Evolutionary conservation across 2,329 filamentous ascomycete species (phyloP), one percentile per base, ranked within the genome.

Genomic region (Thelonectria olida): DNA sequence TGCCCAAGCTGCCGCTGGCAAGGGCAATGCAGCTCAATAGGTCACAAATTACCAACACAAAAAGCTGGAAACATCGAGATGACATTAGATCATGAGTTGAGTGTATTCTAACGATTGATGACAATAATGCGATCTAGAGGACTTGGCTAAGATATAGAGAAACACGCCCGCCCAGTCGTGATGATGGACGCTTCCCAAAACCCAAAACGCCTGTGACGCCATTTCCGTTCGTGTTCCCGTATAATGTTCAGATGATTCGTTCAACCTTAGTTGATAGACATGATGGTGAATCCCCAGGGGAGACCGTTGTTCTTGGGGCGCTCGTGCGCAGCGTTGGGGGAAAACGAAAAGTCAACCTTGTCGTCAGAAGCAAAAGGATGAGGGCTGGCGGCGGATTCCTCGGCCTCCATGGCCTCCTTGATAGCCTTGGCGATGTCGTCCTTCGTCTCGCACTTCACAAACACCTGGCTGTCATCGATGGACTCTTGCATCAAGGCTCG

Each of bases 1-100:
- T 34, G 80, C 82, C 4, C 84, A 87, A 67, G 79, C 79, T 13
- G 76, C 73, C 19, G 72, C 68, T 47, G 68, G 54, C 70, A 70
- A 80, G 67, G 75, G 68, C 22, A 70, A 74, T 51, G 67, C 74
- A 57, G 63, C 63, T 38, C 36, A 66, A 57, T 67, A 66, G 63
- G 48, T 34, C 12, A 22, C 44, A 27, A 58, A 52, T 27, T 22
- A 25, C 20, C 57, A 57, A 2, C 42, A 25, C 20, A 59, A 57
- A 2, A 48, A 53, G 56, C 44, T 28, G 53, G 17, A 50, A 42
- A 39, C 19, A 25, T 44, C 41, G 27, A 41, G 31, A 45, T 48
- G 54, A 58, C 56, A 67, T 62, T 70, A 62, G 64, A 69, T 61
- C 65, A 67, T 72, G 69, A 72, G 69, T 72, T 72, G 69, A 72